Percentiles rank a stretch among this genome's conserved stretches.
Conservation (phyloP, 2,329 filamentous ascomycete genomes). For the Dissoconium aciculare region DNA sequence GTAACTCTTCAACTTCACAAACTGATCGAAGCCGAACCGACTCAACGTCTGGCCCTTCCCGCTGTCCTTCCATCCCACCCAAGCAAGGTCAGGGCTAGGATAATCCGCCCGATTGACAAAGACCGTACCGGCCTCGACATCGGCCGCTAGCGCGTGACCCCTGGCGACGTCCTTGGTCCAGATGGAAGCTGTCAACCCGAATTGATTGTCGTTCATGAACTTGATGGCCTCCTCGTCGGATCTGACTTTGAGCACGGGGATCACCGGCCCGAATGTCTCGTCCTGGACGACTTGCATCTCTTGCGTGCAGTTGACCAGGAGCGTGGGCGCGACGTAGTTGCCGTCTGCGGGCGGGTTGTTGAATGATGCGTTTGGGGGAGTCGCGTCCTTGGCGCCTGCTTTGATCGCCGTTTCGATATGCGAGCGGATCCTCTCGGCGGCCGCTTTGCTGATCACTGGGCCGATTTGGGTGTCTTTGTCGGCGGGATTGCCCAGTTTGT, state of each 20-base stretch:
- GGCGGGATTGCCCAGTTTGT: constrained; percentile 78
- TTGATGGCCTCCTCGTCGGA: constrained; percentile 65
- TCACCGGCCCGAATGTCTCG: constrained; percentile 88
- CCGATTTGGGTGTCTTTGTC: constrained; percentile 68
- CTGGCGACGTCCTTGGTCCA: constrained; percentile 78
- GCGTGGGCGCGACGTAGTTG: constrained; percentile 77
- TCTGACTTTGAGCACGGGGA: constrained; percentile 76
- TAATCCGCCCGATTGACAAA: constrained; percentile 93
- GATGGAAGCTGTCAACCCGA: constrained; percentile 88
- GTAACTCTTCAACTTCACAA: constrained; percentile 90
- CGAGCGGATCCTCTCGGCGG: constrained; percentile 58
- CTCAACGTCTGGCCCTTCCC: constrained; percentile 83
- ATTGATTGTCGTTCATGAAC: constrained; percentile 89
- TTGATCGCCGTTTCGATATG: constrained; percentile 71
- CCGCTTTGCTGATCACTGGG: constrained; percentile 70
- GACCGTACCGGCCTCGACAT: constrained; percentile 82
- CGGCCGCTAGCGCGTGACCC: constrained; percentile 61
- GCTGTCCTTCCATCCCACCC: constrained; percentile 90
- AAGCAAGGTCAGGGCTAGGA: constrained; percentile 53
- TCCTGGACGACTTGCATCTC: constrained; percentile 79
- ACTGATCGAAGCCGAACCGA: constrained; percentile 84
- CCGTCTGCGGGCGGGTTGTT: constrained; percentile 56
- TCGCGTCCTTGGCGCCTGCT: constrained; percentile 72
- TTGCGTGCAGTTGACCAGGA: constrained; percentile 67
- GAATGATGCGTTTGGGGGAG: constrained; percentile 69